Conservation (phyloP, 2,329 filamentous ascomycete genomes). For the Aspergillus sp. region DNA sequence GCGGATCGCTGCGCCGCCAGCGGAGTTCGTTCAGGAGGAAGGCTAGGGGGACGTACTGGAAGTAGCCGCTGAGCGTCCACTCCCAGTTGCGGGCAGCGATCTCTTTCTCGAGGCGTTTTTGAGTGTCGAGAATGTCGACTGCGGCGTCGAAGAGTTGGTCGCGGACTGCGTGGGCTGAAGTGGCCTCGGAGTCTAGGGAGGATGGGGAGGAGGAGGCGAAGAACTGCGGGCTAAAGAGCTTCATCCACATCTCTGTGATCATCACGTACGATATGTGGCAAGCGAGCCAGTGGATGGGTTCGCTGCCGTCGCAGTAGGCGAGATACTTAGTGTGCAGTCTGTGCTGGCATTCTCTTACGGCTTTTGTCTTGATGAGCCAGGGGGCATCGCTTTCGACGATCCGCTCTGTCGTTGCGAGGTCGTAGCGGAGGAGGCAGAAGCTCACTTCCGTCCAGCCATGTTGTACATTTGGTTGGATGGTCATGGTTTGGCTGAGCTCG, state of each 20-base stretch:
- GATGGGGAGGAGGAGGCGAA: conserved; percentile 5
- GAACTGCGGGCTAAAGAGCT: conserved; percentile 69
- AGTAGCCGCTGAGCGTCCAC: conserved; percentile 26
- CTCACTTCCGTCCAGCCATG: conserved; percentile 55
- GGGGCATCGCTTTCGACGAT: conserved; percentile 19
- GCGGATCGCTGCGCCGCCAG: background rate
- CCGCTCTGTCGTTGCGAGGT: conserved; percentile 47
- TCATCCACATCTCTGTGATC: conserved; percentile 73
- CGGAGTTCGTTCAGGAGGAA: conserved; percentile 21
- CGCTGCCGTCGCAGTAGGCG: conserved; percentile 46
- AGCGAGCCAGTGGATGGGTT: conserved; percentile 65
- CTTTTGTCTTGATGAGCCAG: conserved; percentile 31
- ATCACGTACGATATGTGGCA: conserved; percentile 69
- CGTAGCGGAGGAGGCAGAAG: conserved; percentile 50
- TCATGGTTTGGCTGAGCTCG: conserved; percentile 47
- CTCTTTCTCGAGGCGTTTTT: conserved; percentile 21
- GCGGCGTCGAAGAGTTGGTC: conserved; percentile 69
- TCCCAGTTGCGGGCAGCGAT: conserved; percentile 22
- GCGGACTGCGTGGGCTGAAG: conserved; percentile 55
- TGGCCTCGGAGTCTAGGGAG: background rate
- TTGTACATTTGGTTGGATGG: conserved; percentile 45
- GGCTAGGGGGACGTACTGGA: conserved; percentile 23
- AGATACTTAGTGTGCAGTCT: conserved; percentile 55
- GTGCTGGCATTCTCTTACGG: conserved; percentile 53
- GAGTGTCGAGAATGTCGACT: conserved; percentile 67